Percentiles rank a stretch among this genome's conserved stretches.
These are phyloP conservation scores for Porphyrellus cyaneotinctus DNA, from an alignment of 768 basidiomycete species.

Conservation along the genomic window DNA sequence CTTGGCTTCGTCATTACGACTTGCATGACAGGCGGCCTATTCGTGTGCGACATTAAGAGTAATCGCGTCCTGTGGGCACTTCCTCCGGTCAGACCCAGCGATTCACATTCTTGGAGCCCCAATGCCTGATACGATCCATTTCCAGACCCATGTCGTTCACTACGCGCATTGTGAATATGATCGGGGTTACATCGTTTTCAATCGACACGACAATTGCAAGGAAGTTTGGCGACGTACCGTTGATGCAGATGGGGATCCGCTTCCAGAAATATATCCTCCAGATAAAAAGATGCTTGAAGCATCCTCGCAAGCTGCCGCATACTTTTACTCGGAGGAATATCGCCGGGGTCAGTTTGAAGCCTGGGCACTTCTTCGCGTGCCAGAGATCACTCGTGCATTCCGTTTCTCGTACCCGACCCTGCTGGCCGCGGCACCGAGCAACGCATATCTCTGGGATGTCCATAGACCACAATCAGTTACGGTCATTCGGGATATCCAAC, in stretches of 20 bases:
- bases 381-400: conserved; percentile 48
- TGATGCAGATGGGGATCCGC: conserved; percentile 27
- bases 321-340: conserved; percentile 7
- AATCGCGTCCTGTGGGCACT: conserved; percentile 61
- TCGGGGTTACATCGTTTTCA: conserved; percentile 67
- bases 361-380: conserved; percentile 53
- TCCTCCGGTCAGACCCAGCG: conserved; percentile 38
- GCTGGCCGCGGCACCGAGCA: conserved; percentile 41
- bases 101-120: not conserved
- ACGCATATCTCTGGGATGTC: conserved; percentile 63
- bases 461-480: conserved; percentile 46
- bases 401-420: conserved; percentile 67
- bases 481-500: conserved; percentile 27
- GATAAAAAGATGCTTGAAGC: conserved; percentile 27
- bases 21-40: conserved; percentile 48
- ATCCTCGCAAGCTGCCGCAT: conserved; percentile 19
- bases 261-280: conserved; percentile 30
- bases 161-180: conserved; percentile 74
- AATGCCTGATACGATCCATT: conserved; percentile 1
- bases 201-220: conserved; percentile 50
- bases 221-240: conserved; percentile 65
- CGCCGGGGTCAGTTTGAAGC: conserved; percentile 54
- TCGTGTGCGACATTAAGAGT: conserved; percentile 51
- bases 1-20: conserved; percentile 60
- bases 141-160: conserved; percentile 9